A percentile compares a stretch with the other conserved stretches of the same genome.
phyloP scores from a whole-genome alignment of 345 rosid genomes.

The Ricinus communis region DNA sequence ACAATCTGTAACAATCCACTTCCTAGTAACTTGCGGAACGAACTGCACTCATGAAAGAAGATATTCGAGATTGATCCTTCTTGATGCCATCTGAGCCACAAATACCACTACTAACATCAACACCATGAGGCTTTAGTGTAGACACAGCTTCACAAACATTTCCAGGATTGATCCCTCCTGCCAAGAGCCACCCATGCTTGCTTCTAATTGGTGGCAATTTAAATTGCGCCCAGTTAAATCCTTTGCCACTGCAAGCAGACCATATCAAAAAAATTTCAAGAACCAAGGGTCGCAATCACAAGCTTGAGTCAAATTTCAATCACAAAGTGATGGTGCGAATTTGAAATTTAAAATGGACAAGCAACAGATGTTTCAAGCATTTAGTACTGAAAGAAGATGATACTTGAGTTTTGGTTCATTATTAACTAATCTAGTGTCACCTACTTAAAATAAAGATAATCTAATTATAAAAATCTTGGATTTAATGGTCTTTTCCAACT shows the following conservation, averaged over 20 bases:
- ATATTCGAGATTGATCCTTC: slow-evolving; percentile 57
- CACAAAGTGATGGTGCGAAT: background rate
- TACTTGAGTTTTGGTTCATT: no score
- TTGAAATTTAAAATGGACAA: background rate
- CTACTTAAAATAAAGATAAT: no score
- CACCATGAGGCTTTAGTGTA: slow-evolving; percentile 60
- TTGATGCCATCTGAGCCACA: slow-evolving; percentile 65
- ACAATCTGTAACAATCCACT: background rate
- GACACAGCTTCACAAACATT: slow-evolving; percentile 64
- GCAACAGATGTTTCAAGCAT: no score
- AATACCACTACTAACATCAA: slow-evolving; percentile 87
- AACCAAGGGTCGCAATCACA: background rate
- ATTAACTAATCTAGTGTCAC: no score
- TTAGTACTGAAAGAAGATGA: no score
- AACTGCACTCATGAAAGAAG: slow-evolving; percentile 59
- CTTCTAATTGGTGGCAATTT: slow-evolving; percentile 63
- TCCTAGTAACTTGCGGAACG: slow-evolving; percentile 30
- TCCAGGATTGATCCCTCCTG: slow-evolving; percentile 74
- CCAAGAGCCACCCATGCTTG: slow-evolving; percentile 84
- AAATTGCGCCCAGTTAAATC: slow-evolving; percentile 71
- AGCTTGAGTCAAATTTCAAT: no score
- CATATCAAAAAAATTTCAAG: background rate
- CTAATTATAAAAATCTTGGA: no score
- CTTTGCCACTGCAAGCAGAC: slow-evolving; percentile 65
- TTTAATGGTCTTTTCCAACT: no score